A percentile compares a stretch with the other conserved stretches of the same genome.
Conservation (phyloP, 192 early-diverging fungal species). For the Rhizophagus prolifer region DNA sequence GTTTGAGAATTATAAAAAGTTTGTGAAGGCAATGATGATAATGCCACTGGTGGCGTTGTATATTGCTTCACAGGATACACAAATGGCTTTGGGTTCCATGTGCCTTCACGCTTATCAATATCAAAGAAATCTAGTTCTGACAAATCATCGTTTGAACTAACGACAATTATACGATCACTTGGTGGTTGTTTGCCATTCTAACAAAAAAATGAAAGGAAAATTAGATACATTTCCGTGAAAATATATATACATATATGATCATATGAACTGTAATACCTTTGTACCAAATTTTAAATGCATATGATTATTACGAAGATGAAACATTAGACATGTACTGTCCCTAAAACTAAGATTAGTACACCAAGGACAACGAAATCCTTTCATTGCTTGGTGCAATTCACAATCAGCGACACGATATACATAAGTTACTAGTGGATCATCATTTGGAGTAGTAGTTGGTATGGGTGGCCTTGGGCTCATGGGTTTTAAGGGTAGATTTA, state of each 20-base stretch:
- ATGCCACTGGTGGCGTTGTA: background rate
- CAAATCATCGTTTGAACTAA: constrained; percentile 20
- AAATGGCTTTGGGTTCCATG: constrained; percentile 17
- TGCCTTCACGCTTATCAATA: constrained; percentile 10
- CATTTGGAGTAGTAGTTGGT: background rate
- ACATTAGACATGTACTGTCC: background rate
- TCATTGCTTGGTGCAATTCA: constrained; percentile 3
- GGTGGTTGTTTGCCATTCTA: constrained; percentile 23
- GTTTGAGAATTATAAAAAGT: constrained; percentile 29
- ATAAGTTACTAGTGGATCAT: constrained; percentile 6
- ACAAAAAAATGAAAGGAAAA: background rate
- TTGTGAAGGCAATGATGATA: constrained; percentile 1
- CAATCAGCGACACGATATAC: constrained; percentile 24
- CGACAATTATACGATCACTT: constrained; percentile 17
- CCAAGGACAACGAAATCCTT: constrained; percentile 28
- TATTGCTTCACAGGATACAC: constrained; percentile 9
- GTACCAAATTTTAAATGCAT: constrained; percentile 22
- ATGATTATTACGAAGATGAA: constrained; percentile 20
- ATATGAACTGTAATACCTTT: constrained; percentile 15
- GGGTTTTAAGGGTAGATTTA: constrained; percentile 2
- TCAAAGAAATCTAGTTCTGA: constrained; percentile 23
- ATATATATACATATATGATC: background rate
- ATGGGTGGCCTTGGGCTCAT: too few species aligned
- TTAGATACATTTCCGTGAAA: background rate
- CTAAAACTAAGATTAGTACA: constrained; percentile 1